phyloP scores from a whole-genome alignment of 805 yeast species.

The Ogataea neopini region DNA sequence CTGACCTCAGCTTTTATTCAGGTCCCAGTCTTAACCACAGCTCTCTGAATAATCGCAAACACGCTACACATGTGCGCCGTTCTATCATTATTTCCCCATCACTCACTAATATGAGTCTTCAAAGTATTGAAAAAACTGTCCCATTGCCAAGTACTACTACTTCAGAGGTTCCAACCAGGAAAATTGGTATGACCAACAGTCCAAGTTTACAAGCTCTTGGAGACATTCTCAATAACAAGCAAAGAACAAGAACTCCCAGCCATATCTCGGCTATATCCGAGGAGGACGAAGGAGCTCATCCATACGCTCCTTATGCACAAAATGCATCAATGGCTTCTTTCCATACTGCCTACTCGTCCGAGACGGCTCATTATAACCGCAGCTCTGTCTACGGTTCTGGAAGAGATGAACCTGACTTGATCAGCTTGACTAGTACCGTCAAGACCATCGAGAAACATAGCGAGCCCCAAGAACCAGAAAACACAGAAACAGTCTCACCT shows the following conservation, averaged over 20 bases:
- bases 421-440: constrained; percentile 33
- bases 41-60: constrained; percentile 25
- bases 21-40: constrained; percentile 33
- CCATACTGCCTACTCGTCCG: constrained; percentile 33
- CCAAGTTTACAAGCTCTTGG: constrained; percentile 39
- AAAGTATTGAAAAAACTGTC: not conserved
- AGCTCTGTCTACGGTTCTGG: constrained; percentile 11
- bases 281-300: constrained; percentile 18
- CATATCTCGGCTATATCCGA: constrained; percentile 18
- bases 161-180: constrained; percentile 33
- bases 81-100: constrained; percentile 38
- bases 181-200: constrained; percentile 35
- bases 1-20: constrained; percentile 26
- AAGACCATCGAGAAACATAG: not conserved
- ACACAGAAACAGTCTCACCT: not conserved
- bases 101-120: constrained; percentile 25
- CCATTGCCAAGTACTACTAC: not conserved
- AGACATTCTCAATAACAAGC: constrained; percentile 33
- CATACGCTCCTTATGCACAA: constrained; percentile 4
- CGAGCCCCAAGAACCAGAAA: constrained; percentile 3
- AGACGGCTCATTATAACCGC: constrained; percentile 12
- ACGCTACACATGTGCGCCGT: constrained; percentile 33
- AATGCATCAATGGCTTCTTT: constrained; percentile 34
- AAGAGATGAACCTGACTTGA: constrained; percentile 28
- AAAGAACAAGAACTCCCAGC: constrained; percentile 8